A percentile compares a stretch with the other conserved stretches of the same genome.
Conservation (phyloP, 495 filamentous ascomycete genomes). For the Aspergillus baeticus region DNA sequence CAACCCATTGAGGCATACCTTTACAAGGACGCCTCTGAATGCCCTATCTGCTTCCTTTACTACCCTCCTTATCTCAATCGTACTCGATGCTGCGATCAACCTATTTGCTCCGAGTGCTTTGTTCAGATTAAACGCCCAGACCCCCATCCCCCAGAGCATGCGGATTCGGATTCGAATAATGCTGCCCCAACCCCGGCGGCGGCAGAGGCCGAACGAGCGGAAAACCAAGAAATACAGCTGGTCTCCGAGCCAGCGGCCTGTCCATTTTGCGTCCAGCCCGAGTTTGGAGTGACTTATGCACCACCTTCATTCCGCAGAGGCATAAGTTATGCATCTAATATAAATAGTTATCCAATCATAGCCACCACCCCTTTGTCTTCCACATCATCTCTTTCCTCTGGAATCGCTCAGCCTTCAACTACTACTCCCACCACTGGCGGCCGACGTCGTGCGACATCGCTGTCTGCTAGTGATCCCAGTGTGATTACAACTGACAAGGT, state of each 20-base stretch:
- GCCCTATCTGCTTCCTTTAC: conserved; percentile 94
- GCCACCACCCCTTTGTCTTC: conserved; percentile 78
- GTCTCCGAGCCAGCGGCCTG: conserved; percentile 91
- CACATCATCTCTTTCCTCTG: conserved; percentile 50
- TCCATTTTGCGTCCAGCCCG: conserved; percentile 91
- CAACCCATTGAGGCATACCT: conserved; percentile 87
- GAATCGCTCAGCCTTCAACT: conserved; percentile 25
- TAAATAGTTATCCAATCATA: conserved; percentile 40
- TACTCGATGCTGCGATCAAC: conserved; percentile 92
- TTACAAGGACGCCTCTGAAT: conserved; percentile 88
- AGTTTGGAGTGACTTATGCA: conserved; percentile 92
- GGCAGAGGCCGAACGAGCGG: conserved; percentile 32
- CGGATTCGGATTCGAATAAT: conserved; percentile 53
- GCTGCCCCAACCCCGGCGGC: conserved; percentile 39
- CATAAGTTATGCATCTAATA: conserved; percentile 62
- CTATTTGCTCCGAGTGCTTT: conserved; percentile 98
- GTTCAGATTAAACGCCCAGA: conserved; percentile 98
- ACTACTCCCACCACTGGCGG: conserved; percentile 32
- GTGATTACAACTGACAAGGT: conserved; percentile 92
- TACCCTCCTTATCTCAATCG: conserved; percentile 96
- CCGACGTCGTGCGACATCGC: conserved; percentile 71
- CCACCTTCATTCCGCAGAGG: conserved; percentile 86
- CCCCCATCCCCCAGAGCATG: conserved; percentile 90
- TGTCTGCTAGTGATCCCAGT: conserved; percentile 74
- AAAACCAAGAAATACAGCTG: conserved; percentile 60